These are phyloP conservation scores for Metschnikowia koreensis DNA, from an alignment of 805 yeast genomes.

Conservation along the genomic window DNA sequence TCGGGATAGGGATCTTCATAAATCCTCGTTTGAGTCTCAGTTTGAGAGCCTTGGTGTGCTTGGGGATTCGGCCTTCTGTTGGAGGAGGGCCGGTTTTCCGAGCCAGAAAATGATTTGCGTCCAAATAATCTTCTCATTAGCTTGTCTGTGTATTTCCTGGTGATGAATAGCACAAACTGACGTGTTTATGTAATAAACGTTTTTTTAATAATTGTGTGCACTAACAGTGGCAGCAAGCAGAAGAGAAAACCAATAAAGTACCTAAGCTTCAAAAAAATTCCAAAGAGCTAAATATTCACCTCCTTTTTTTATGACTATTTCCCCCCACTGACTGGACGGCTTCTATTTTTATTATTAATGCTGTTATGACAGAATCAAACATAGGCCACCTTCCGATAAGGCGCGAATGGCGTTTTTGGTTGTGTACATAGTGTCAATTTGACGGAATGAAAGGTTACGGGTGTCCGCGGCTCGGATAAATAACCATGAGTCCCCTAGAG, in stretches of 20 bases:
- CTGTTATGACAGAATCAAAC: too few relatives aligned
- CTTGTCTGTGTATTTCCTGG: background rate
- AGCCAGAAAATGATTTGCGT: slow-evolving; percentile 5
- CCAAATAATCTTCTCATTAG: slow-evolving; percentile 10
- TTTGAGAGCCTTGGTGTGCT: background rate
- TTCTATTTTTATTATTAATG: too few relatives aligned
- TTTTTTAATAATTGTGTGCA: background rate
- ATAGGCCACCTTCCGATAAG: too few relatives aligned
- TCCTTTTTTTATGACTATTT: too few relatives aligned
- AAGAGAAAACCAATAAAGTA: background rate
- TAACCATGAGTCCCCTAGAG: too few relatives aligned
- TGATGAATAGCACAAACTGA: background rate
- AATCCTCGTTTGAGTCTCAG: background rate
- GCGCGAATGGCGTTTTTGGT: too few relatives aligned
- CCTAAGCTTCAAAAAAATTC: background rate
- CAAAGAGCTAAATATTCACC: background rate
- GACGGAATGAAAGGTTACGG: too few relatives aligned
- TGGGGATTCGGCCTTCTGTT: background rate
- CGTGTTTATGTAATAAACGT: background rate
- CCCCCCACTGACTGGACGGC: too few relatives aligned
- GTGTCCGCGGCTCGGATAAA: too few relatives aligned
- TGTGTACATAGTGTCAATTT: too few relatives aligned
- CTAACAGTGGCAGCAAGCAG: background rate
- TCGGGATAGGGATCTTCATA: background rate
- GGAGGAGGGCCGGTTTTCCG: background rate